Base-by-base conservation (phyloP, 345 rosid species). In the Citrus reticulata region DNA sequence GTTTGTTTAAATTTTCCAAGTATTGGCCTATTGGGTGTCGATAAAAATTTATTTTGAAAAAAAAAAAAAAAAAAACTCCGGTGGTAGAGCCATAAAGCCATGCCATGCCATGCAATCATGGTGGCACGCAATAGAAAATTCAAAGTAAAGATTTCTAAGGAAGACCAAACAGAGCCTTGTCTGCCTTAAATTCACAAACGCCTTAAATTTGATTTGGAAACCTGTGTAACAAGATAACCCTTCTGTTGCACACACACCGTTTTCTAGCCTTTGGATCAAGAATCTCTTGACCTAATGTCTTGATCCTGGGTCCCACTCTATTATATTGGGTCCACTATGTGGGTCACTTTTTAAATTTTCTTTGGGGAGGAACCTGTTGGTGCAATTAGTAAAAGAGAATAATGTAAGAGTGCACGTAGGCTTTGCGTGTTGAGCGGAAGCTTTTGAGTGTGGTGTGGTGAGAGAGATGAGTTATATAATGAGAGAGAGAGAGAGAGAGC, bases 371-470 rank as follows among this genome's bases (percentile, higher is more conserved):
- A 67, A 27, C 51, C 68, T 80, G 78, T 30, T 78, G 81, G 78
- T 70, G 84, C 34, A 64, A 69, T 71, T 51, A 17, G 77, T 57
- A 34, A 60, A 72, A 19, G 72, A 78, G 87, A 87, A 85, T 85
- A 84, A 89, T 71, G 84, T 37, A 81, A 70, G 83, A 79, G 79
- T 81, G 85, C 79, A 82, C 79, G 89, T 74, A 81, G 89, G 78
- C 82, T 83, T 89, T 89, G 88, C 93, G 96, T 92, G 92, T 89
- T 89, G 80, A 76, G 55, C 30, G 64, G 73, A 77, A 81, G 87
- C 76, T 83, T 86, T 84, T 82, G 86, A 88, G 90, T 82, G 66
- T 60, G 80, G 75, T 81, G 69, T 60, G 74, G 63, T 19, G 78
- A 40, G 64, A 40, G 64, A 25, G 54, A 60, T 24, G 58, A 54